Conservation (phyloP, 2,329 filamentous ascomycete species). For the Penicillium frequentans region DNA sequence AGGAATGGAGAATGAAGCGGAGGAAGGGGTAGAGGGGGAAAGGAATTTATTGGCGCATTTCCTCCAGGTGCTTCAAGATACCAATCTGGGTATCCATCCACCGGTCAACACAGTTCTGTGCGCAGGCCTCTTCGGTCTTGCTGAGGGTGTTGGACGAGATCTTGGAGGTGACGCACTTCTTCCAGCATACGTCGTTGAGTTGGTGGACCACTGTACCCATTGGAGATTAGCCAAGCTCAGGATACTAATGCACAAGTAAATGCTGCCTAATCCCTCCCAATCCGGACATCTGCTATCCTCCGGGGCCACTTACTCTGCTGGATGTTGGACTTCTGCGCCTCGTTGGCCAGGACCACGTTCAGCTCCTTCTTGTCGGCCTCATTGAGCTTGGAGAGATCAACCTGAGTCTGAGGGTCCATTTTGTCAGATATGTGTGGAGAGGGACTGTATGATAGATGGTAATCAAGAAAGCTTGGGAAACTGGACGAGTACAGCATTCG, state of each 20-base stretch:
- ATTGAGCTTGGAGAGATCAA: constrained; percentile 73
- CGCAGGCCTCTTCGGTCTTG: constrained; percentile 74
- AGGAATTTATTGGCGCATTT: constrained; percentile 44
- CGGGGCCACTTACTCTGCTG: constrained; percentile 47
- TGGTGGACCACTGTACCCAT: constrained; percentile 60
- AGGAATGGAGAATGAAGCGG: background rate
- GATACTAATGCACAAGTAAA: constrained; percentile 3
- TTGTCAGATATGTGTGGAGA: constrained; percentile 5
- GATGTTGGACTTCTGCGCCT: constrained; percentile 73
- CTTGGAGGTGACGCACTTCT: constrained; percentile 79
- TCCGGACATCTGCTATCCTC: background rate
- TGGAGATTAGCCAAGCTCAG: background rate
- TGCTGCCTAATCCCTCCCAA: background rate
- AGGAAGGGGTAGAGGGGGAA: background rate
- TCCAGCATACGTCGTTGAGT: constrained; percentile 82
- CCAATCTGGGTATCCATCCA: constrained; percentile 87
- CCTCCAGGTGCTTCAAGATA: constrained; percentile 82
- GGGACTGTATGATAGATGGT: background rate
- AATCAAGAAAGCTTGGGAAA: background rate
- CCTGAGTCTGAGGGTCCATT: constrained; percentile 39
- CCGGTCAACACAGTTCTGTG: constrained; percentile 89
- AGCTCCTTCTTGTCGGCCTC: constrained; percentile 84
- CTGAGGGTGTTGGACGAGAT: constrained; percentile 74
- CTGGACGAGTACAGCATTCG: background rate
- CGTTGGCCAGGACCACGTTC: constrained; percentile 79